A percentile compares a stretch with the other conserved stretches of the same genome.
phyloP scores from a whole-genome alignment of 208 protist genomes.

The Leishmania lainsoni region DNA sequence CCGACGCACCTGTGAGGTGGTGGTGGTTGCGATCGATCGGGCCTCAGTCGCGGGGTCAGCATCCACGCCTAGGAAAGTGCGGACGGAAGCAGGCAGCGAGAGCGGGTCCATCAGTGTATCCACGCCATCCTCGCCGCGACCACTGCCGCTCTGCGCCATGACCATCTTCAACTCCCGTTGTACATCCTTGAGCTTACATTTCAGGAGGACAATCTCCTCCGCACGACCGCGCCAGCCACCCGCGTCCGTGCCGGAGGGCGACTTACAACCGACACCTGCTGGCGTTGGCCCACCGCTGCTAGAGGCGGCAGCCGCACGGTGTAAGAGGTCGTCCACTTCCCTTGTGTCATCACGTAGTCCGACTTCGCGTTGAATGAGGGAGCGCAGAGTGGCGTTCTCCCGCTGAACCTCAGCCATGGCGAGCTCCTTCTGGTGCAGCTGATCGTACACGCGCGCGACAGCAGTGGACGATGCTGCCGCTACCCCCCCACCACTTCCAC shows the following conservation, averaged over 20 bases:
- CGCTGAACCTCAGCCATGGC: constrained; percentile 59
- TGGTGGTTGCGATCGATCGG: constrained; percentile 9
- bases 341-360: constrained; percentile 43
- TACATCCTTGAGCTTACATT: constrained; percentile 66
- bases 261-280: neutral
- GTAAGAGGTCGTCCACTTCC: constrained; percentile 48
- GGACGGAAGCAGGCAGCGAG: constrained; percentile 15
- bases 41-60: neutral
- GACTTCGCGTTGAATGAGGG: constrained; percentile 55
- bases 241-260: neutral
- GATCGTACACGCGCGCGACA: constrained; percentile 53
- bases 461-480: constrained; percentile 21
- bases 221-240: constrained; percentile 68
- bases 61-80: constrained; percentile 6
- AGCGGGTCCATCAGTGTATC: constrained; percentile 1
- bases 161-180: constrained; percentile 35
- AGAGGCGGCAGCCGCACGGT: constrained; percentile 8
- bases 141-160: neutral
- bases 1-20: constrained; percentile 17
- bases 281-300: neutral
- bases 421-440: constrained; percentile 52
- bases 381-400: constrained; percentile 51
- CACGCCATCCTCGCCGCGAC: neutral
- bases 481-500: neutral
- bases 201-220: constrained; percentile 74